Conservation (phyloP, 768 basidiomycete genomes). For the Boletellus emodensis region DNA sequence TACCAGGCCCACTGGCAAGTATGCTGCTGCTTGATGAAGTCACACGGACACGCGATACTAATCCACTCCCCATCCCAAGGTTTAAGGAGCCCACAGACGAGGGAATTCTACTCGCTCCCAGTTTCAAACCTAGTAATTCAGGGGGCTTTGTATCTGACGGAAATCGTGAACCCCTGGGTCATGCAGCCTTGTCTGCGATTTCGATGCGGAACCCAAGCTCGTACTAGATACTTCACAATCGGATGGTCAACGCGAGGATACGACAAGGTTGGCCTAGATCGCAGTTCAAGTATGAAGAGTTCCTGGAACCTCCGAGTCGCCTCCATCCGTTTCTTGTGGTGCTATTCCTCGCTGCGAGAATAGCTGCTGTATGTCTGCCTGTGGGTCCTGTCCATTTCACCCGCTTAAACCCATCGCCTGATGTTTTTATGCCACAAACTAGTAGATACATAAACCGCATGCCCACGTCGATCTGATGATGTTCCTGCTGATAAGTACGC, state of each 20-base stretch:
- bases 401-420: background rate
- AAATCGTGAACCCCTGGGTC: conserved; percentile 40
- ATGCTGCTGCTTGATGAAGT: conserved; percentile 3
- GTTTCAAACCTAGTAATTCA: conserved; percentile 28
- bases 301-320: conserved; percentile 39
- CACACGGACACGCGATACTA: background rate
- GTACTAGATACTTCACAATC: conserved; percentile 10
- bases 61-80: conserved; percentile 28
- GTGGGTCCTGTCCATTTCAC: conserved; percentile 32
- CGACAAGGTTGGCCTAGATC: conserved; percentile 46
- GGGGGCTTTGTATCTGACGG: conserved; percentile 45
- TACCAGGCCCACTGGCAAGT: conserved; percentile 47
- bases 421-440: conserved; percentile 30
- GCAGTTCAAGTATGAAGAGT: conserved; percentile 63
- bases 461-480: conserved; percentile 48
- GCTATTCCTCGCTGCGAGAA: conserved; percentile 25
- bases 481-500: conserved; percentile 61
- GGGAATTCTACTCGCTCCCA: conserved; percentile 37
- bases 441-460: conserved; percentile 49
- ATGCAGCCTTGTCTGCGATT: conserved; percentile 48
- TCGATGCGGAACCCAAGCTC: conserved; percentile 18
- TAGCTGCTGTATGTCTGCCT: conserved; percentile 31
- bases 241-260: conserved; percentile 14
- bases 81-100: conserved; percentile 23
- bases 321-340: conserved; percentile 41